Evolutionary conservation across 371 early-diverging fungal genomes (phyloP).

Genomic region (Rhizopus sp.): DNA sequence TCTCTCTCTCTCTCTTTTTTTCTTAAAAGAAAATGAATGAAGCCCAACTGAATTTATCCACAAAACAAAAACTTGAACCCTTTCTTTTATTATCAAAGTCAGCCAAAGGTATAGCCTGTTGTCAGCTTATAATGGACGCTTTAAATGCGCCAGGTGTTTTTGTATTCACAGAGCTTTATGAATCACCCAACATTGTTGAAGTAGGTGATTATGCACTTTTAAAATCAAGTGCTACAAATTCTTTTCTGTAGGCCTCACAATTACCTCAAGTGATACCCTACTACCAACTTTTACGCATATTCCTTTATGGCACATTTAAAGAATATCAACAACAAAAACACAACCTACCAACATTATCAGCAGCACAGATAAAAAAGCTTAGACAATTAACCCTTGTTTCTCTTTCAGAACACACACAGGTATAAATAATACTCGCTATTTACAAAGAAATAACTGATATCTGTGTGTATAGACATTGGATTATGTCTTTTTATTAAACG

Average conservation of each 20-base stretch:
- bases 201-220: slow-evolving; percentile 34
- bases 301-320: slow-evolving; percentile 78
- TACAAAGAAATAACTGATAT: not conserved
- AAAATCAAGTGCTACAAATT: not conserved
- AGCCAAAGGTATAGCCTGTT: slow-evolving; percentile 74
- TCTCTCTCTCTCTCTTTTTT: slow-evolving; percentile 2
- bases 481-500: slow-evolving; percentile 65
- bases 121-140: slow-evolving; percentile 74
- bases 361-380: slow-evolving; percentile 67
- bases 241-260: slow-evolving; percentile 52
- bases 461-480: slow-evolving; percentile 50
- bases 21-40: slow-evolving; percentile 16
- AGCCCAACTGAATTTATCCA: slow-evolving; percentile 14
- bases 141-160: slow-evolving; percentile 76
- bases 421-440: slow-evolving; percentile 20
- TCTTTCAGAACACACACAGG: slow-evolving; percentile 64
- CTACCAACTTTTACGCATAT: slow-evolving; percentile 64
- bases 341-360: slow-evolving; percentile 65
- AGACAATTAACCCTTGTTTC: slow-evolving; percentile 79
- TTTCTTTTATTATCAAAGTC: slow-evolving; percentile 78
- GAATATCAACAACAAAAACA: slow-evolving; percentile 65
- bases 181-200: slow-evolving; percentile 70
- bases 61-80: slow-evolving; percentile 60
- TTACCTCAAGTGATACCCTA: slow-evolving; percentile 63
- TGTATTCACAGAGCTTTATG: slow-evolving; percentile 80